Evolutionary conservation across 371 early-diverging fungal species (phyloP).

Genomic region (Mucor racemosus): DNA sequence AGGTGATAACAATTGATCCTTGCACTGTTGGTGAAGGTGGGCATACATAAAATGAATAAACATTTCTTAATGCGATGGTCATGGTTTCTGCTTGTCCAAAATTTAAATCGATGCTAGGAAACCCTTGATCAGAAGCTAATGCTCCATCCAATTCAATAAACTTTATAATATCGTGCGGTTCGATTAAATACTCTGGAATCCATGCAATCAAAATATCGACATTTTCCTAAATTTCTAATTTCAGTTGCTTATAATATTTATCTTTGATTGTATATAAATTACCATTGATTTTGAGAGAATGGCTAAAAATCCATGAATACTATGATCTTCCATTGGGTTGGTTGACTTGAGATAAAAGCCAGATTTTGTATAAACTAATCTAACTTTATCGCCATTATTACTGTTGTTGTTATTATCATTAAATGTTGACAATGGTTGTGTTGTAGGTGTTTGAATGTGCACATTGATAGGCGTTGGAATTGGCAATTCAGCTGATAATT

Average conservation of each 20-base stretch:
- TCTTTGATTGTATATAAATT: background rate
- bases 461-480: no score
- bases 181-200: conserved; percentile 45
- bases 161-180: conserved; percentile 29
- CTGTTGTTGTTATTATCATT: background rate
- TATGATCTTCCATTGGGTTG: conserved; percentile 11
- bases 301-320: conserved; percentile 44
- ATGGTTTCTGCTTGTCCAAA: conserved; percentile 31
- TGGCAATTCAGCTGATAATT: background rate
- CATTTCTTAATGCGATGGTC: conserved; percentile 27
- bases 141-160: conserved; percentile 41
- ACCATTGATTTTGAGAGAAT: conserved; percentile 36
- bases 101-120: conserved; percentile 32
- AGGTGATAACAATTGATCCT: conserved; percentile 46
- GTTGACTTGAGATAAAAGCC: conserved; percentile 37
- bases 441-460: background rate
- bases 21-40: conserved; percentile 29
- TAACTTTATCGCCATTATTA: conserved; percentile 15
- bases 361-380: conserved; percentile 48
- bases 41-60: conserved; percentile 38
- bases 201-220: conserved; percentile 32
- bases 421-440: background rate
- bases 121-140: conserved; percentile 37
- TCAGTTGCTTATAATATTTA: background rate
- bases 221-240: conserved; percentile 16